These are phyloP conservation scores for Nepenthes gracilis DNA, from an alignment of 148 eudicot species.

Conservation along the genomic window DNA sequence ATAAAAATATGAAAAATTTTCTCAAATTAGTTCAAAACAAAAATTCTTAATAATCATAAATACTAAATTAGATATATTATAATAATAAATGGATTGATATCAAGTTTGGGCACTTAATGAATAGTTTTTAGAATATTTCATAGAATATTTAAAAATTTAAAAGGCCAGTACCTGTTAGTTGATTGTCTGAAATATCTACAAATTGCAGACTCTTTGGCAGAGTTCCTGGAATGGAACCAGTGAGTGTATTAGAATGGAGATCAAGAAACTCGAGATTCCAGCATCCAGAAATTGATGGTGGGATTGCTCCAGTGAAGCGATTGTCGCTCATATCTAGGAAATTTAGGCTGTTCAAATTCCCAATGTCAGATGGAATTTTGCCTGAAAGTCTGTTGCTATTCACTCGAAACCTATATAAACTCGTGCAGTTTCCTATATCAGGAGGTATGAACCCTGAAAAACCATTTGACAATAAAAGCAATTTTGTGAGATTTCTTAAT, in stretches of 20 bases:
- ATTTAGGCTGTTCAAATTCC: constrained; percentile 52
- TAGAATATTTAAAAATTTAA: too few relatives aligned
- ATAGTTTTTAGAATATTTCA: neutral
- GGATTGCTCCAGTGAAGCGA: constrained; percentile 55
- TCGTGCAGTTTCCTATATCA: constrained; percentile 72
- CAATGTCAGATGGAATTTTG: constrained; percentile 79
- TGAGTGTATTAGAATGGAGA: constrained; percentile 69
- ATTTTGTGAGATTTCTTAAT: constrained; percentile 58
- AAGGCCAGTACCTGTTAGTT: constrained; percentile 34
- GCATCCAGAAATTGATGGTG: constrained; percentile 60
- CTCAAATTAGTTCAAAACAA: too few relatives aligned
- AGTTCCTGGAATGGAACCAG: constrained; percentile 42
- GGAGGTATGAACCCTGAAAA: constrained; percentile 79
- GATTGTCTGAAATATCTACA: constrained; percentile 74
- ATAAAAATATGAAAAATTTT: too few relatives aligned
- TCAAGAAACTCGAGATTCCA: constrained; percentile 70
- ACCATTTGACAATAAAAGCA: constrained; percentile 65
- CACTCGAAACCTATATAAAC: constrained; percentile 71
- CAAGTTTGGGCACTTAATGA: neutral
- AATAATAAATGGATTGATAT: too few relatives aligned
- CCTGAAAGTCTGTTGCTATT: constrained; percentile 62
- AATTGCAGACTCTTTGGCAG: constrained; percentile 73
- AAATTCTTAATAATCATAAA: too few relatives aligned
- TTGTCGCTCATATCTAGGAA: constrained; percentile 77
- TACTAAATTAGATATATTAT: too few relatives aligned